Percentiles rank a stretch among this genome's conserved stretches.
Conservation (phyloP, 495 filamentous ascomycete species). For the Talaromyces adpressus region DNA sequence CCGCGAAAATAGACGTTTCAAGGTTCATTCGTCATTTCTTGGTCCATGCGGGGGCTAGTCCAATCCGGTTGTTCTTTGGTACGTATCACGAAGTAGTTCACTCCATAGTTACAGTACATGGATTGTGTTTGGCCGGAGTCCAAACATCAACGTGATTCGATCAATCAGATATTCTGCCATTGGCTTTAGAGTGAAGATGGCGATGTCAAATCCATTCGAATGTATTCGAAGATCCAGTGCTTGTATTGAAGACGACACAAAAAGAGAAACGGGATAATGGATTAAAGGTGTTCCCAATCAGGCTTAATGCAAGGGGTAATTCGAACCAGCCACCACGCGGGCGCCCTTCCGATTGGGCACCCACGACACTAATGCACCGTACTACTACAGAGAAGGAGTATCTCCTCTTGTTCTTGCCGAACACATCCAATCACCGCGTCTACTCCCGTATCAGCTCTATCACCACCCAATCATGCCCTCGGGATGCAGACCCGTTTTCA, state of each 20-base stretch:
- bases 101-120: too few relatives aligned
- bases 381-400: too few relatives aligned
- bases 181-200: too few relatives aligned
- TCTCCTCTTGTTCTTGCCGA: not conserved
- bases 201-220: not conserved
- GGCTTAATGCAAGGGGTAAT: constrained; percentile 5
- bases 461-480: not conserved
- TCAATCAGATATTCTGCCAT: too few relatives aligned
- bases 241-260: not conserved
- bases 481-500: not conserved
- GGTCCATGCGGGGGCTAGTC: not conserved
- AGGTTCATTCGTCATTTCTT: not conserved
- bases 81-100: too few relatives aligned
- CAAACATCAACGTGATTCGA: too few relatives aligned
- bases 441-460: not conserved
- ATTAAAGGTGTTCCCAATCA: not conserved
- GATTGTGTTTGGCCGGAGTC: too few relatives aligned
- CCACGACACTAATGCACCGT: not conserved
- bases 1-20: too few relatives aligned
- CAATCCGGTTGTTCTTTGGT: too few relatives aligned
- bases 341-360: constrained; percentile 2
- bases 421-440: not conserved
- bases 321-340: not conserved
- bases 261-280: too few relatives aligned
- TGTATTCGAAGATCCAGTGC: not conserved